Evolutionary conservation across 306 rosid species (phyloP).

Genomic region (Prunus mume): DNA sequence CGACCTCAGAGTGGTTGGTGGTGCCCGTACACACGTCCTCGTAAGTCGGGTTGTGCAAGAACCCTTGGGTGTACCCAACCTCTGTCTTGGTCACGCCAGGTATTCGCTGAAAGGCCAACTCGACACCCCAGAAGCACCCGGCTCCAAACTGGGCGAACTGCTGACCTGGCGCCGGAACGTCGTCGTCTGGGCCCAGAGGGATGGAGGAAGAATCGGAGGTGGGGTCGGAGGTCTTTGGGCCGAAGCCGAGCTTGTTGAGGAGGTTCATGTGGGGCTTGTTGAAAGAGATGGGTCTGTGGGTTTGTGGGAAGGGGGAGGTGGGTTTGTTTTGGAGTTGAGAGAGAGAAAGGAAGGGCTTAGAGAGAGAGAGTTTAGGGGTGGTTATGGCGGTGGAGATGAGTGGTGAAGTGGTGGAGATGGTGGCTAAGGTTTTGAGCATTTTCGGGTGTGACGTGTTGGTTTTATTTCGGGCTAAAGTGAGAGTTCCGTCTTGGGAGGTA

Average conservation of each 20-base stretch:
- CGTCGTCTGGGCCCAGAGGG: slow-evolving; percentile 80
- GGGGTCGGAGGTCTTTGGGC: slow-evolving; percentile 47
- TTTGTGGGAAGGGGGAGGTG: slow-evolving; percentile 38
- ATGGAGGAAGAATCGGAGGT: slow-evolving; percentile 55
- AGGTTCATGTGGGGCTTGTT: slow-evolving; percentile 66
- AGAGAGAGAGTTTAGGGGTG: slow-evolving; percentile 43
- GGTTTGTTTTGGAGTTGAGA: slow-evolving; percentile 18
- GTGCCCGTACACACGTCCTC: slow-evolving; percentile 84
- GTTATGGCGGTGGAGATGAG: slow-evolving; percentile 37
- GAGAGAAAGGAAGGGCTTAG: slow-evolving; percentile 25
- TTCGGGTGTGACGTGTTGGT: slow-evolving; percentile 37
- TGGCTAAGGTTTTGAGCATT: slow-evolving; percentile 51
- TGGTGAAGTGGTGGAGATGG: slow-evolving; percentile 40
- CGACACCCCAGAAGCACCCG: slow-evolving; percentile 98
- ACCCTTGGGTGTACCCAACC: slow-evolving; percentile 85
- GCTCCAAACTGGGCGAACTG: slow-evolving; percentile 89
- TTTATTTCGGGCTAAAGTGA: background rate
- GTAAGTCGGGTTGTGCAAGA: slow-evolving; percentile 66
- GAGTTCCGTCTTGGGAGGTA: background rate
- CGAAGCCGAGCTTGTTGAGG: slow-evolving; percentile 71
- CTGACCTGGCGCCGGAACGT: slow-evolving; percentile 74
- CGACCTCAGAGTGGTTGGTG: slow-evolving; percentile 70
- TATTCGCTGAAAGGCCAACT: slow-evolving; percentile 78
- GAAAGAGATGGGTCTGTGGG: slow-evolving; percentile 30
- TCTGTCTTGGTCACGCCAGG: slow-evolving; percentile 84